Percentiles rank a stretch among this genome's conserved stretches.
Evolutionary conservation across 2,329 filamentous ascomycete species (phyloP).

Genomic region (Venturia effusa): DNA sequence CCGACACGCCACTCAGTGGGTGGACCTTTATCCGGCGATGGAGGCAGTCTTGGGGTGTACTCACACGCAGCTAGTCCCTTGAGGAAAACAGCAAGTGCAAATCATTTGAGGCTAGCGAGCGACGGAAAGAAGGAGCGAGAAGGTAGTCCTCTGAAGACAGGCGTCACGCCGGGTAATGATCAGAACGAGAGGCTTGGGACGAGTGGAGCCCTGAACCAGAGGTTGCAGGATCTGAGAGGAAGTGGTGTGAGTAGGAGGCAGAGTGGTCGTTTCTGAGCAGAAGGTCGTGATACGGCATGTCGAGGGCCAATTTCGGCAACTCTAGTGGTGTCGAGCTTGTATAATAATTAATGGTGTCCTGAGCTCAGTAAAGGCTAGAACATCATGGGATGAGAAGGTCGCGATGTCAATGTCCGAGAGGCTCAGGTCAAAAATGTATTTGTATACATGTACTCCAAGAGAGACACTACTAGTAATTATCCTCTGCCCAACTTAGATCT

Average conservation of each 20-base stretch:
- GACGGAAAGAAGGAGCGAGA: constrained; percentile 22
- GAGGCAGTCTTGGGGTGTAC: constrained; percentile 71
- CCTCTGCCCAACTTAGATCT: no score
- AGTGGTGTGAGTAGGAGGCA: background rate
- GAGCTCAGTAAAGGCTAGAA: no score
- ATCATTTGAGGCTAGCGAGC: constrained; percentile 26
- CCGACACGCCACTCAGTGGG: constrained; percentile 29
- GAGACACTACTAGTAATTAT: no score
- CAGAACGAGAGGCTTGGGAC: background rate
- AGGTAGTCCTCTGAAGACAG: constrained; percentile 34
- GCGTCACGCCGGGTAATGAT: constrained; percentile 24
- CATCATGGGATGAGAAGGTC: no score
- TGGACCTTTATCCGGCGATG: constrained; percentile 38
- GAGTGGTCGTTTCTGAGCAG: constrained; percentile 6
- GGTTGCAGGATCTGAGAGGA: constrained; percentile 7
- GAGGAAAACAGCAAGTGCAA: constrained; percentile 62
- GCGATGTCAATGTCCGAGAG: no score
- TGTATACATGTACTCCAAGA: no score
- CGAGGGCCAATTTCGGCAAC: background rate
- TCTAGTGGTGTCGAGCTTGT: background rate
- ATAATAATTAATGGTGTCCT: background rate
- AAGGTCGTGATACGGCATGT: background rate
- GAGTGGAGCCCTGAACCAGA: constrained; percentile 5
- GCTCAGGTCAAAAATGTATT: no score
- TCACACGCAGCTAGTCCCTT: constrained; percentile 73